These are phyloP conservation scores for Exophiala lecanii-corni DNA, from an alignment of 2,329 filamentous ascomycete genomes.

Conservation along the genomic window DNA sequence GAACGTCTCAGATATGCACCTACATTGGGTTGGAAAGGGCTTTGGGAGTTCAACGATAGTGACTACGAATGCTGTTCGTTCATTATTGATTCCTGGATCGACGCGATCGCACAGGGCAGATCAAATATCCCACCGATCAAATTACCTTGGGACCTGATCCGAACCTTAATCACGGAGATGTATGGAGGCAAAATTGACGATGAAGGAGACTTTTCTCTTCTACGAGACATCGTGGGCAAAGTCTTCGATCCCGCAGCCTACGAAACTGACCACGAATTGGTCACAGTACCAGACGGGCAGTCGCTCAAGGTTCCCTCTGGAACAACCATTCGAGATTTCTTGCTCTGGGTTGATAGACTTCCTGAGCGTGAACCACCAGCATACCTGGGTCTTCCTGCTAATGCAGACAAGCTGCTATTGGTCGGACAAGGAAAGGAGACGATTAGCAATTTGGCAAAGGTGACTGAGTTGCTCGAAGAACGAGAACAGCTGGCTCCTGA, in stretches of 20 bases:
- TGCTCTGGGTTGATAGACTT: conserved; percentile 82
- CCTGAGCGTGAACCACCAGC: conserved; percentile 95
- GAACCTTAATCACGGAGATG: conserved; percentile 83
- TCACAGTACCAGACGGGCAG: conserved; percentile 59
- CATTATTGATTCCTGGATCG: conserved; percentile 93
- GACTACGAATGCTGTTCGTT: conserved; percentile 98
- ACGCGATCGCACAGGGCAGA: conserved; percentile 72
- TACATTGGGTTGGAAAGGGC: conserved; percentile 91
- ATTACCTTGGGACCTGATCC: conserved; percentile 94
- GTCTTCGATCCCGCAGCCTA: conserved; percentile 86
- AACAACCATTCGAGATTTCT: conserved; percentile 80
- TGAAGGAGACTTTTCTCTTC: conserved; percentile 71
- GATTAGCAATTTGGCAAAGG: conserved; percentile 76
- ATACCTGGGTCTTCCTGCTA: conserved; percentile 86
- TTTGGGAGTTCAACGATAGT: conserved; percentile 99
- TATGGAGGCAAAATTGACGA: conserved; percentile 98
- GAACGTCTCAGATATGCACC: conserved; percentile 92
- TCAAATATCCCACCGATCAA: conserved; percentile 91
- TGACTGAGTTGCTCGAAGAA: conserved; percentile 86
- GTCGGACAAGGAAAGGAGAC: conserved; percentile 82
- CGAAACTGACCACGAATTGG: conserved; percentile 85
- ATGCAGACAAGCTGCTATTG: conserved; percentile 91
- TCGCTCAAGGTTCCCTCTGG: conserved; percentile 71
- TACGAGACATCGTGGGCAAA: conserved; percentile 67
- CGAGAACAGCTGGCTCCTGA: conserved; percentile 68